Conservation (phyloP, 345 rosid species). For the Trapa incisa region DNA sequence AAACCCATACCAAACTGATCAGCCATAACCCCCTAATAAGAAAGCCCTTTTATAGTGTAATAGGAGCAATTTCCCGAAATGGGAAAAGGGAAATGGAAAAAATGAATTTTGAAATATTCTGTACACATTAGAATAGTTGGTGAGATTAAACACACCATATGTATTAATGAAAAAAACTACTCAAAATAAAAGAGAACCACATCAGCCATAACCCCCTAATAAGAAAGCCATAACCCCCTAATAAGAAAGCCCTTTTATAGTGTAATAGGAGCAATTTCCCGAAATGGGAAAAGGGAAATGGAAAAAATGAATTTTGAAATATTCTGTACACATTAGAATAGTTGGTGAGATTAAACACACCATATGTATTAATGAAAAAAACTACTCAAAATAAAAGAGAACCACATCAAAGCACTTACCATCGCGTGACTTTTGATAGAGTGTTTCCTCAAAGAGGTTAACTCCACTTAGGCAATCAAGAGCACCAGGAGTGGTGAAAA, state of each 20-base stretch:
- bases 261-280: neutral
- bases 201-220: too few species aligned
- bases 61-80: neutral
- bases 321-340: neutral
- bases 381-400: neutral
- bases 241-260: neutral
- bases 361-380: neutral
- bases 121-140: neutral
- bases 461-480: conserved; percentile 67
- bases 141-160: neutral
- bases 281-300: neutral
- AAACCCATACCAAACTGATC: too few species aligned
- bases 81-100: neutral
- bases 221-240: neutral
- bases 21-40: too few species aligned
- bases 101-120: neutral
- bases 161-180: neutral
- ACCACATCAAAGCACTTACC: conserved; percentile 25
- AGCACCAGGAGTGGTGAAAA: conserved; percentile 71
- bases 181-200: neutral
- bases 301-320: neutral
- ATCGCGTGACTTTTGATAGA: conserved; percentile 66
- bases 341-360: neutral
- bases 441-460: conserved; percentile 83
- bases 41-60: neutral